These are phyloP conservation scores for Trichosporon asahii DNA, from an alignment of 1,284 basidiomycete species.

Conservation along the genomic window DNA sequence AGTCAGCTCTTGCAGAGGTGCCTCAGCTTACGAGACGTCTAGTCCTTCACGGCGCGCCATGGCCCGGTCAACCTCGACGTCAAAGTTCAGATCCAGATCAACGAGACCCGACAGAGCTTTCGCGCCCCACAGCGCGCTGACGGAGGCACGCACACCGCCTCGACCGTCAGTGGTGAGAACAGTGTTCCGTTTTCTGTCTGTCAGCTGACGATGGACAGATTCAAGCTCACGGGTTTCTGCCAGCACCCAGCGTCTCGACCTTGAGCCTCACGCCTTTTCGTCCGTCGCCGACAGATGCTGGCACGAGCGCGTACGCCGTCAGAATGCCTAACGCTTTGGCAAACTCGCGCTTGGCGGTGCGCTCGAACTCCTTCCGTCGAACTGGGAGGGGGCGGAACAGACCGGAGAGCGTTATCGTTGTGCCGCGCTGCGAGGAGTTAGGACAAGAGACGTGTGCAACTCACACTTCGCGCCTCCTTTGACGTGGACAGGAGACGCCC, in stretches of 20 bases:
- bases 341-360: constrained; percentile 86
- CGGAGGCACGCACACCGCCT: constrained; percentile 62
- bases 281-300: constrained; percentile 52
- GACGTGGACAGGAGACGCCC: constrained; percentile 59
- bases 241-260: constrained; percentile 58
- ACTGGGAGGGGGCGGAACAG: constrained; percentile 85
- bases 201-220: not conserved
- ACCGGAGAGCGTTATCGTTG: constrained; percentile 70
- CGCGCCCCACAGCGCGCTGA: constrained; percentile 78
- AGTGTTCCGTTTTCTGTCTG: constrained; percentile 62
- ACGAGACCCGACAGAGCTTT: constrained; percentile 72
- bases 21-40: constrained; percentile 28
- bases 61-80: constrained; percentile 63
- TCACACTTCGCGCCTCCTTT: constrained; percentile 68
- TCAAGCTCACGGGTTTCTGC: constrained; percentile 68
- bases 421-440: constrained; percentile 65
- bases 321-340: constrained; percentile 76
- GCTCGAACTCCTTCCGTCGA: constrained; percentile 83
- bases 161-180: constrained; percentile 71
- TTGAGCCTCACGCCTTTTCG: constrained; percentile 63
- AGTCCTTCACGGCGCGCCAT: constrained; percentile 49
- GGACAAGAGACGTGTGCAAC: constrained; percentile 27
- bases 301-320: constrained; percentile 86
- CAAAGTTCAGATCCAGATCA: constrained; percentile 68
- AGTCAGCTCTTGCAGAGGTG: constrained; percentile 1